Base-by-base conservation (phyloP, 2,329 filamentous ascomycete species). In the Colletotrichum gigasporum region DNA sequence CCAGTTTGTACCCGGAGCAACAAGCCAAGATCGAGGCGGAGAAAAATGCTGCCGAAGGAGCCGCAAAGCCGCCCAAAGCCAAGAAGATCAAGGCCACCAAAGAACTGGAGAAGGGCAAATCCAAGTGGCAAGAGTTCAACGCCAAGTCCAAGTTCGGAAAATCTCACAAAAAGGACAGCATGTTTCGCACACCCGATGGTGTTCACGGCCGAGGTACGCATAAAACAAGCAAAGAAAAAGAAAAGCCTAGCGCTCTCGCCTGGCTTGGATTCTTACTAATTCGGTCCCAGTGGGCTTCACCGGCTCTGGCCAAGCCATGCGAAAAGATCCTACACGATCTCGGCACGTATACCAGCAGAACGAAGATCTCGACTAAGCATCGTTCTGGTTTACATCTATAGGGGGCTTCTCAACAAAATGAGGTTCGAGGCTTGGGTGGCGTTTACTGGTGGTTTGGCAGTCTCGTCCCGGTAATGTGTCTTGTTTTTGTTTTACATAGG, bases 261-360 rank as follows among this genome's bases (percentile, higher is more conserved):
- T 22, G 26, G 18, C 22, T 44, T 35, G 24, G 52, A 37, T 30
- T 55, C 34, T 26, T 51, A 56, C 62, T 65, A 9, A 68, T 53
- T 30, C 28, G 4, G 5, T 18, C 48, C 6, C 69, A 97, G 96
- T 99, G 73, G 96, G 96, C 32, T 97, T 99, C 74, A 97, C 93
- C 8, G 96, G 96, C 67, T 97, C 94, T 57, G 96, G 96, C 64
- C 93, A 97, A 79, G 86, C 91, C 69, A 98, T 98, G 96, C 92
- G 94, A 71, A 97, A 97, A 78, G 96, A 97, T 75, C 88, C 89
- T 48, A 89, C 90, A 67, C 87, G 94, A 73, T 91, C 87, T 75
- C 90, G 93, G 72, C 93, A 97, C 74, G 90, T 96, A 69, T 96
- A 97, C 78, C 89, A 95, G 77, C 85, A 90, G 70, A 89, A 86